Evolutionary conservation across 257 asterid species (phyloP).

Genomic region (Solanum infundibuliforme): DNA sequence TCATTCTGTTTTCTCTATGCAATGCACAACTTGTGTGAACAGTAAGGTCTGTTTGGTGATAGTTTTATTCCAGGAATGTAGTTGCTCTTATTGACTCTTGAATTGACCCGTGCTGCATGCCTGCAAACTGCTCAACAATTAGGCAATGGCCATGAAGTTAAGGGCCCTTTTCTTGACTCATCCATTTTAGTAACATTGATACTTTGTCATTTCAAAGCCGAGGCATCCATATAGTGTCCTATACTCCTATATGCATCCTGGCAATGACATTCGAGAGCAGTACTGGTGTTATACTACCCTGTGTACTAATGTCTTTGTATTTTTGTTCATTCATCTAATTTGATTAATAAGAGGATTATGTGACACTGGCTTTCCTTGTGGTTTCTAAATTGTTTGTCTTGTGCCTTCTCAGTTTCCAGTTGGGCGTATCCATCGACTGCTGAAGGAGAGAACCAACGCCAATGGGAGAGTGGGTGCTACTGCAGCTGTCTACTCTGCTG

Average conservation of each 20-base stretch:
- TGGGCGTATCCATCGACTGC: constrained; percentile 25
- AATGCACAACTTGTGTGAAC: not conserved
- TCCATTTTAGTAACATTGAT: not conserved
- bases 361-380: not conserved
- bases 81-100: not conserved
- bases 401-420: constrained; percentile 24
- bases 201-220: not conserved
- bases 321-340: not conserved
- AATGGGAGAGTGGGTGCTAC: constrained; percentile 34
- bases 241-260: not conserved
- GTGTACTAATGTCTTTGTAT: not conserved
- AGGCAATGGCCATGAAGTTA: not conserved
- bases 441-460: constrained; percentile 24
- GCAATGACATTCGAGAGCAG: not conserved
- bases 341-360: not conserved
- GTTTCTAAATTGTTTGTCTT: not conserved
- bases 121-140: not conserved
- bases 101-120: not conserved
- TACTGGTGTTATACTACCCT: not conserved
- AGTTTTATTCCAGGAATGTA: not conserved
- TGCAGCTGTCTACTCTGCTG: constrained; percentile 36
- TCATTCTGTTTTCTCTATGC: not conserved
- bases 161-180: not conserved
- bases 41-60: not conserved
- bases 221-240: not conserved